These are phyloP conservation scores for Coniochaeta prunicola DNA, from an alignment of 2,329 filamentous ascomycete genomes.

Conservation along the genomic window DNA sequence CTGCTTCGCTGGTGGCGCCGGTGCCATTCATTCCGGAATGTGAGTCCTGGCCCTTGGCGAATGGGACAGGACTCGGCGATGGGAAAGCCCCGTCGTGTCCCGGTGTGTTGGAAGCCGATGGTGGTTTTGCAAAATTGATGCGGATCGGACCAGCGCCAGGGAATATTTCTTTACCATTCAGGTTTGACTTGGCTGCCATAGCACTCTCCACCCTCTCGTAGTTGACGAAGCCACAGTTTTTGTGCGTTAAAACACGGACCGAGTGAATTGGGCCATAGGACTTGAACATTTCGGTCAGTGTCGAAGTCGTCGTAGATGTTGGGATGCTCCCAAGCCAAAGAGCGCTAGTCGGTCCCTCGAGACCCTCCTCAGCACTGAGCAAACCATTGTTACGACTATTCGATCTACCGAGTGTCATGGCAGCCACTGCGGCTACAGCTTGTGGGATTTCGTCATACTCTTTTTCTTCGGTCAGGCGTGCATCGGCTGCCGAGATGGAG, in stretches of 20 bases:
- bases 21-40: slow-evolving; percentile 22
- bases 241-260: slow-evolving; percentile 89
- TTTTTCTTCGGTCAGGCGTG: slow-evolving; percentile 65
- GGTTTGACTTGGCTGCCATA: slow-evolving; percentile 74
- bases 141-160: slow-evolving; percentile 89
- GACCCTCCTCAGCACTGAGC: slow-evolving; percentile 67
- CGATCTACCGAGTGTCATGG: slow-evolving; percentile 63
- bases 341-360: slow-evolving; percentile 86
- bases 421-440: slow-evolving; percentile 75
- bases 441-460: slow-evolving; percentile 76
- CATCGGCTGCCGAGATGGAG: slow-evolving; percentile 67
- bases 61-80: slow-evolving; percentile 86
- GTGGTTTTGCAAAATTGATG: slow-evolving; percentile 96
- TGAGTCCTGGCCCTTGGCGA: slow-evolving; percentile 48
- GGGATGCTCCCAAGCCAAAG: slow-evolving; percentile 97
- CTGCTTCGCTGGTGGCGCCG: slow-evolving; percentile 21
- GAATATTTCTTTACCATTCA: slow-evolving; percentile 98
- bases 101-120: slow-evolving; percentile 81
- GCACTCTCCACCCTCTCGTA: slow-evolving; percentile 90
- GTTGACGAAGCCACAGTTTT: slow-evolving; percentile 98
- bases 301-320: slow-evolving; percentile 92
- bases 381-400: slow-evolving; percentile 61
- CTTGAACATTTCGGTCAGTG: slow-evolving; percentile 90
- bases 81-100: slow-evolving; percentile 82
- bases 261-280: slow-evolving; percentile 88